phyloP scores from a whole-genome alignment of 2,329 filamentous ascomycete species.

The Microcyclospora tardicrescens region DNA sequence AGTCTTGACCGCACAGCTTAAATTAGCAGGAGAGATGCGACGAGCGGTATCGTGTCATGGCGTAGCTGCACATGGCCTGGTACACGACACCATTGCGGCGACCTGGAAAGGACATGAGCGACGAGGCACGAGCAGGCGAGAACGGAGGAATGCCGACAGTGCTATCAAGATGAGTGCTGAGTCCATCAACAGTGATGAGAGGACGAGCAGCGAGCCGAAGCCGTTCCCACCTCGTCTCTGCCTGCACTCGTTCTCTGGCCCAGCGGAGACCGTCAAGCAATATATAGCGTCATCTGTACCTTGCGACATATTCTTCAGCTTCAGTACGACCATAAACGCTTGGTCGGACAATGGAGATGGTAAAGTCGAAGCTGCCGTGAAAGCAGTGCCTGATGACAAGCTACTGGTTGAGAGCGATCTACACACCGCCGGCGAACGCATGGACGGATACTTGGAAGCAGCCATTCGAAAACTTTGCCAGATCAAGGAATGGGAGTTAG shows the following conservation, averaged over 20 bases:
- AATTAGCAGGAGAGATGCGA: slow-evolving; percentile 53
- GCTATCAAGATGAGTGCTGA: slow-evolving; percentile 4
- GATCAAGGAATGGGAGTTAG: slow-evolving; percentile 63
- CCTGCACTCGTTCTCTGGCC: slow-evolving; percentile 83
- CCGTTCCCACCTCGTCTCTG: slow-evolving; percentile 82
- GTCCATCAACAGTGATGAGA: slow-evolving; percentile 7
- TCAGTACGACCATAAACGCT: slow-evolving; percentile 69
- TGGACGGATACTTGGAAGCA: slow-evolving; percentile 66
- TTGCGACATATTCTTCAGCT: slow-evolving; percentile 71
- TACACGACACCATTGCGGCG: slow-evolving; percentile 52
- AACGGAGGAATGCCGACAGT: slow-evolving; percentile 28
- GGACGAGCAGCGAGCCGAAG: slow-evolving; percentile 20
- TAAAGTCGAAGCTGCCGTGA: slow-evolving; percentile 54
- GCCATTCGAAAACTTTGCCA: slow-evolving; percentile 64
- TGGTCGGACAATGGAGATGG: slow-evolving; percentile 30
- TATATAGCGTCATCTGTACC: slow-evolving; percentile 65
- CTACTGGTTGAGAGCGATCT: slow-evolving; percentile 85
- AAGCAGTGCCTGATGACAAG: slow-evolving; percentile 60
- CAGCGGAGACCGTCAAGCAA: slow-evolving; percentile 59
- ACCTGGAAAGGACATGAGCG: slow-evolving; percentile 61
- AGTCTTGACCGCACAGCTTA: slow-evolving; percentile 55
- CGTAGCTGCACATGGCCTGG: slow-evolving; percentile 60
- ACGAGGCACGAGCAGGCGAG: slow-evolving; percentile 45
- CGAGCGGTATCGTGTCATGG: slow-evolving; percentile 58
- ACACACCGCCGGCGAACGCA: slow-evolving; percentile 64